A percentile compares a stretch with the other conserved stretches of the same genome.
Evolutionary conservation across 202 grass and related monocot species (phyloP).

Genomic region (Brachypodium distachyon): DNA sequence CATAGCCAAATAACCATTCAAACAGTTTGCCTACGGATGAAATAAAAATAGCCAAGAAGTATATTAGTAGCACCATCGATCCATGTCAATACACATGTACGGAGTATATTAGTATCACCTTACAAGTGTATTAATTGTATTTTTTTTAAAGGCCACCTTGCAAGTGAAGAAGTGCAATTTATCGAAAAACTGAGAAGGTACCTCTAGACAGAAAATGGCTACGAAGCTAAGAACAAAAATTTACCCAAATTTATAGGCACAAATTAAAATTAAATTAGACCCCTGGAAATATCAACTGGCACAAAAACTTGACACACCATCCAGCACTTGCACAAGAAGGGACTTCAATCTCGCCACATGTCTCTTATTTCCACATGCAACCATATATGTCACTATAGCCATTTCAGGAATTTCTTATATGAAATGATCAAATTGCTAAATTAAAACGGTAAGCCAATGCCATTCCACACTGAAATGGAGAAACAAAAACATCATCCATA

Average conservation of each 20-base stretch:
- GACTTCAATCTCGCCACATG: not conserved
- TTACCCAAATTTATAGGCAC: not conserved
- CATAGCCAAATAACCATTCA: no score
- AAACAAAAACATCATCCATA: not conserved
- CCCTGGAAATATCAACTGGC: not conserved
- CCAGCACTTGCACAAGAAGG: not conserved
- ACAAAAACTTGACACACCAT: not conserved
- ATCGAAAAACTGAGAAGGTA: not conserved
- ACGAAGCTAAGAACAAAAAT: not conserved
- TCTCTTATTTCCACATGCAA: not conserved
- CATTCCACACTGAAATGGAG: not conserved
- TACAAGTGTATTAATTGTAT: no score
- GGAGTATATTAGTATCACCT: no score
- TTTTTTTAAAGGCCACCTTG: not conserved
- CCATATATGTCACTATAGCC: not conserved
- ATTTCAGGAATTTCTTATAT: no score
- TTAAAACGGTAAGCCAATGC: no score
- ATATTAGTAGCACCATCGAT: no score
- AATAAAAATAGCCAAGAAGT: no score
- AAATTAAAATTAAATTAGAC: not conserved
- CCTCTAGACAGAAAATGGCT: not conserved
- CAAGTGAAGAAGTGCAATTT: not conserved
- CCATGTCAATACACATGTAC: no score
- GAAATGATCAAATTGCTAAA: not conserved
- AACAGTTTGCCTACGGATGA: no score